Percentiles rank a stretch among this genome's conserved stretches.
These are phyloP conservation scores for Tolypocladium tundrense DNA, from an alignment of 2,329 filamentous ascomycete species.

Conservation along the genomic window DNA sequence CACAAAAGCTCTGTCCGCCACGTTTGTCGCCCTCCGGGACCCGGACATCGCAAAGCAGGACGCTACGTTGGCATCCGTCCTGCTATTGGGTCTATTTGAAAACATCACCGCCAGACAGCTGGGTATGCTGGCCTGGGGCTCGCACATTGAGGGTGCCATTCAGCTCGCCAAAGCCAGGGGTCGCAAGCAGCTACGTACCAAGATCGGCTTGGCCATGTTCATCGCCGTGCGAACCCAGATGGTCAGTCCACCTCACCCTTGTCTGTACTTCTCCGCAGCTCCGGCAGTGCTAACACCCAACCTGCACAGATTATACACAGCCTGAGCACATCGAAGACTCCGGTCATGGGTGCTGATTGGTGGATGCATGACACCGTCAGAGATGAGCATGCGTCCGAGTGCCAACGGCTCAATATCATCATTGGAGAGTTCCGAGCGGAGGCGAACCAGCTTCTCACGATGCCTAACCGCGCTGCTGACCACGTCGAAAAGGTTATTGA, in stretches of 20 bases:
- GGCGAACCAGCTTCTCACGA: slow-evolving; percentile 38
- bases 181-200: slow-evolving; percentile 42
- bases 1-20: slow-evolving; percentile 40
- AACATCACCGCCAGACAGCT: slow-evolving; percentile 45
- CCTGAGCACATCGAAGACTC: slow-evolving; percentile 40
- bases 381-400: slow-evolving; percentile 35
- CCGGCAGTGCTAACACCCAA: slow-evolving; percentile 2
- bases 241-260: slow-evolving; percentile 22
- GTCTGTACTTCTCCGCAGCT: no score
- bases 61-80: slow-evolving; percentile 46
- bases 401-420: slow-evolving; percentile 42
- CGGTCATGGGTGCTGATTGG: slow-evolving; percentile 46
- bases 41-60: slow-evolving; percentile 40
- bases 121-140: slow-evolving; percentile 49
- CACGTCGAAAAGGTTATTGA: slow-evolving; percentile 39
- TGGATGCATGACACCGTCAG: slow-evolving; percentile 45
- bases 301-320: slow-evolving; percentile 42
- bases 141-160: slow-evolving; percentile 54
- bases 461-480: slow-evolving; percentile 33
- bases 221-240: slow-evolving; percentile 51
- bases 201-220: slow-evolving; percentile 44
- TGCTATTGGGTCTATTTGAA: slow-evolving; percentile 52
- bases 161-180: slow-evolving; percentile 49
- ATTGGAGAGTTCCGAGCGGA: slow-evolving; percentile 46
- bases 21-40: slow-evolving; percentile 42